Evolutionary conservation across 805 yeast genomes (phyloP).

Genomic region (Clavispora vitiphila): DNA sequence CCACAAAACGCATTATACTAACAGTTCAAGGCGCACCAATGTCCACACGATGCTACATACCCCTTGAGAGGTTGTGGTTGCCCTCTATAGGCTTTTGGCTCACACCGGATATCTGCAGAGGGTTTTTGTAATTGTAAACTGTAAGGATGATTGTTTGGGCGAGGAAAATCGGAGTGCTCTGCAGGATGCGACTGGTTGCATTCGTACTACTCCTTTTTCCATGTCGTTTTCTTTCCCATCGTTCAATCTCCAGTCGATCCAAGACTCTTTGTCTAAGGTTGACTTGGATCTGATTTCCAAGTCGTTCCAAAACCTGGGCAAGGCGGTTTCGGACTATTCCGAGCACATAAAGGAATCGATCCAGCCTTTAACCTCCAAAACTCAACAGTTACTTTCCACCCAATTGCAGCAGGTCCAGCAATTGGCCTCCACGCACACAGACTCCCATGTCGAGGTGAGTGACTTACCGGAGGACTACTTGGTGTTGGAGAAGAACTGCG

Average conservation of each 20-base stretch:
- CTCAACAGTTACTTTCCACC: conserved; percentile 55
- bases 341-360: conserved; percentile 40
- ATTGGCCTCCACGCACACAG: conserved; percentile 25
- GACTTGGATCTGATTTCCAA: conserved; percentile 32
- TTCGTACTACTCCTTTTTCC: neutral
- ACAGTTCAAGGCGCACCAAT: neutral
- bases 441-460: conserved; percentile 52
- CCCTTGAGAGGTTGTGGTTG: too few species aligned
- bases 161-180: too few species aligned
- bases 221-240: conserved; percentile 39
- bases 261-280: conserved; percentile 37
- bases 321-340: conserved; percentile 34
- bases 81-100: too few species aligned
- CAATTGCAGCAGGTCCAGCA: conserved; percentile 52
- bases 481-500: conserved; percentile 62
- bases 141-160: too few species aligned
- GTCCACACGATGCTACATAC: too few species aligned
- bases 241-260: conserved; percentile 34
- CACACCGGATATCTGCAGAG: too few species aligned
- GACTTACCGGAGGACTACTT: conserved; percentile 73
- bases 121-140: too few species aligned
- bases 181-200: neutral
- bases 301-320: conserved; percentile 32
- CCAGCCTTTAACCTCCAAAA: conserved; percentile 55
- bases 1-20: neutral